A percentile compares a stretch with the other conserved stretches of the same genome.
Conservation (phyloP, 2,329 filamentous ascomycete genomes). For the Colletotrichum neosansevieriae region DNA sequence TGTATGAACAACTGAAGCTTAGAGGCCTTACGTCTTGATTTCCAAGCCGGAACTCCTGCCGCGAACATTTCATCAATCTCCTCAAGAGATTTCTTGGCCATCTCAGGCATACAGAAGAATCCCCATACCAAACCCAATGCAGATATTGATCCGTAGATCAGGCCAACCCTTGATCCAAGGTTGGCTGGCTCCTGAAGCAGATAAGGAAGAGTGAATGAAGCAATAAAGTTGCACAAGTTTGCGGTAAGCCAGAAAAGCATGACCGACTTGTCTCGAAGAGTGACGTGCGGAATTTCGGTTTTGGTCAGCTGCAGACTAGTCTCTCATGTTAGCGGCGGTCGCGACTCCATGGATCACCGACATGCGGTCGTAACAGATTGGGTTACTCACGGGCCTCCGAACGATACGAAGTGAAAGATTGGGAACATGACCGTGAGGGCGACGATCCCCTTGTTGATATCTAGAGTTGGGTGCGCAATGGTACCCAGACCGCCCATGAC, state of each 20-base stretch:
- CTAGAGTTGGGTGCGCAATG: constrained; percentile 21
- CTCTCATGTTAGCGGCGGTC: neutral
- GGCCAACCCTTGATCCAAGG: constrained; percentile 31
- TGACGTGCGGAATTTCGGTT: constrained; percentile 37
- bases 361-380: too few species aligned
- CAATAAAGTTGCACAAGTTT: constrained; percentile 34
- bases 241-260: constrained; percentile 38
- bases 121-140: constrained; percentile 31
- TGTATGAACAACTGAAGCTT: neutral
- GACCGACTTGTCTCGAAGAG: constrained; percentile 36
- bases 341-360: neutral
- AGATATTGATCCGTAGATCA: constrained; percentile 34
- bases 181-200: constrained; percentile 35
- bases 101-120: constrained; percentile 34
- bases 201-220: constrained; percentile 31
- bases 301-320: constrained; percentile 35
- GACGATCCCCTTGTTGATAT: constrained; percentile 43
- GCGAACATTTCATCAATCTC: constrained; percentile 39
- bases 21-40: constrained; percentile 27
- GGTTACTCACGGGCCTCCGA: constrained; percentile 33
- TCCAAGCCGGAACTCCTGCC: constrained; percentile 33
- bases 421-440: constrained; percentile 45
- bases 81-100: constrained; percentile 32
- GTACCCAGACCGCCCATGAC: constrained; percentile 45
- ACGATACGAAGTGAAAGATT: constrained; percentile 35